Percentiles rank a stretch among this genome's conserved stretches.
These are phyloP conservation scores for Orbilia javanica DNA, from an alignment of 2,329 filamentous ascomycete genomes.

Conservation along the genomic window DNA sequence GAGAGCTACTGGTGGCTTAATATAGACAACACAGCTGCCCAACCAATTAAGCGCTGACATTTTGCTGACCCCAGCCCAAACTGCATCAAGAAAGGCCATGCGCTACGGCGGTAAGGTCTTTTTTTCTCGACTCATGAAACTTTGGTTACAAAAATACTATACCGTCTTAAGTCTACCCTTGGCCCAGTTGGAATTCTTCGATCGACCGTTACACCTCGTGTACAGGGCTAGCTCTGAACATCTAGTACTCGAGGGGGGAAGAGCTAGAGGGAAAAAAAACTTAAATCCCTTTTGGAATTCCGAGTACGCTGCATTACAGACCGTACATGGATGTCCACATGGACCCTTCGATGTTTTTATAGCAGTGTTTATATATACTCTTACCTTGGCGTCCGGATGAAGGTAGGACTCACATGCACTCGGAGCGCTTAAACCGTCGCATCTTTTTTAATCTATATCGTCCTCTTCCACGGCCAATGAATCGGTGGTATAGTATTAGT, in stretches of 20 bases:
- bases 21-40: conserved; percentile 24
- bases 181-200: no score
- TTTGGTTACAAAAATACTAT: conserved; percentile 22
- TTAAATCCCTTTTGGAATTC: not conserved
- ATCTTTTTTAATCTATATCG: not conserved
- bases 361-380: no score
- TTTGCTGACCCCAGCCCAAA: conserved; percentile 10
- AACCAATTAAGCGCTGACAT: conserved; percentile 37
- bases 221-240: not conserved
- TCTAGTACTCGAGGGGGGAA: no score
- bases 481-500: not conserved
- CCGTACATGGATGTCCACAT: not conserved
- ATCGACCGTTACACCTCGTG: not conserved
- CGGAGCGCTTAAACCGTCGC: conserved; percentile 5
- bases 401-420: not conserved
- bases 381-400: conserved; percentile 1
- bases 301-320: not conserved
- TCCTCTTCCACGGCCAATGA: not conserved
- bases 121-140: conserved; percentile 13
- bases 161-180: not conserved
- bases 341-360: no score
- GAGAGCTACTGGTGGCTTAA: conserved; percentile 16
- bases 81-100: conserved; percentile 18
- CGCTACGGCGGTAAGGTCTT: conserved; percentile 14
- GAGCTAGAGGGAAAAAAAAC: no score